These are phyloP conservation scores for Eucalyptus pumila DNA, from an alignment of 345 rosid species.

Conservation along the genomic window DNA sequence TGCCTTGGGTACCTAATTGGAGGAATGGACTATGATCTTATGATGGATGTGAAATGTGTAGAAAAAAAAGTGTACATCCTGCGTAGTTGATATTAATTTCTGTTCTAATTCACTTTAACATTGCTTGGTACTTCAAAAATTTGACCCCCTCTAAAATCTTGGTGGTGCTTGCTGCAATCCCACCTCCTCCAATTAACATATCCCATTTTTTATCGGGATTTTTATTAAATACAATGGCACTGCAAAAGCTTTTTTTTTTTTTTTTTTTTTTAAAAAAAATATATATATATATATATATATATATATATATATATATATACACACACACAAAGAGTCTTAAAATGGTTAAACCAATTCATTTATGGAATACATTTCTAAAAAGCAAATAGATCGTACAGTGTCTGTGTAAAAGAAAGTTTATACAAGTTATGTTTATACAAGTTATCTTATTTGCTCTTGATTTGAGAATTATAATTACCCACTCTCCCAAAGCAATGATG, in stretches of 20 bases:
- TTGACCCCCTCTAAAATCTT: background rate
- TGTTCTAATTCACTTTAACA: background rate
- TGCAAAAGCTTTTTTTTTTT: background rate
- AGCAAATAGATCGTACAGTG: background rate
- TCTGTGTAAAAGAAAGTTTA: background rate
- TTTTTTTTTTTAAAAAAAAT: too few species aligned
- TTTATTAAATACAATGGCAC: background rate
- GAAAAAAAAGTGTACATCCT: background rate
- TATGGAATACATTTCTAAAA: background rate
- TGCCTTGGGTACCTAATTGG: background rate
- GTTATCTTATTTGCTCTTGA: background rate
- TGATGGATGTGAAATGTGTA: background rate
- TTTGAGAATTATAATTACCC: background rate
- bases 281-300: too few species aligned
- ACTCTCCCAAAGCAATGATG: background rate
- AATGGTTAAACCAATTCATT: background rate
- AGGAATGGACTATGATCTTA: background rate
- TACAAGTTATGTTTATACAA: background rate
- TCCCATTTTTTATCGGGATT: background rate
- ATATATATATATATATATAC: too few species aligned
- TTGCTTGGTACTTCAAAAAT: background rate
- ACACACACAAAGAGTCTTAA: background rate
- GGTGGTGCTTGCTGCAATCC: background rate
- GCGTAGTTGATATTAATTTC: background rate
- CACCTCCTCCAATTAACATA: background rate